These are phyloP conservation scores for Scheffersomyces illinoinensis DNA, from an alignment of 1,139 yeast genomes.

Conservation along the genomic window DNA sequence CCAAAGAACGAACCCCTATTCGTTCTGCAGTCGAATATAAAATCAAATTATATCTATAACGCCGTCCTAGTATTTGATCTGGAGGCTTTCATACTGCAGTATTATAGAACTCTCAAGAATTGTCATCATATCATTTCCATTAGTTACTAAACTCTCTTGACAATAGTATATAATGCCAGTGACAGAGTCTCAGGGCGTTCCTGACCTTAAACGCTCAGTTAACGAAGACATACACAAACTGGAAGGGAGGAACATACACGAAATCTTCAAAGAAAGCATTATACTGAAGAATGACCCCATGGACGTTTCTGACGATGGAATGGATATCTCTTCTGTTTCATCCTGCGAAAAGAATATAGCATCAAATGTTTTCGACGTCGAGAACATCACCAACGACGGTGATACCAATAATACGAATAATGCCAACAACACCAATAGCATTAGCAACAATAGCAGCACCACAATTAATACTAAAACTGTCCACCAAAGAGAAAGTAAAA, in stretches of 20 bases:
- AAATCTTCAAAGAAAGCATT: neutral
- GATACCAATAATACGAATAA: neutral
- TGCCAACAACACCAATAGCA: neutral
- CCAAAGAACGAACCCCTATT: neutral
- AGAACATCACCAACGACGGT: neutral
- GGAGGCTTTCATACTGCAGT: too few relatives aligned
- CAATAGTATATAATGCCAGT: neutral
- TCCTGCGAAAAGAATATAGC: neutral
- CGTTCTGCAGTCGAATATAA: neutral
- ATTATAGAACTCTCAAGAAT: too few relatives aligned
- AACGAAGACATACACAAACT: neutral
- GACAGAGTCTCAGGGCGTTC: neutral
- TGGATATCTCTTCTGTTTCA: neutral
- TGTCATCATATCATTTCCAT: neutral
- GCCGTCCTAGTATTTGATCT: too few relatives aligned
- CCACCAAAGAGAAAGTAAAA: neutral
- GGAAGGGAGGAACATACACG: neutral
- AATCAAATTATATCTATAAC: neutral
- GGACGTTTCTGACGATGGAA: neutral
- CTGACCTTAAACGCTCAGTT: neutral
- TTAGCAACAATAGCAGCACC: neutral
- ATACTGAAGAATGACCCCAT: neutral
- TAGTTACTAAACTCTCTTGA: neutral
- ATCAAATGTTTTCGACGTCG: neutral
- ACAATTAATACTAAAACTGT: neutral